phyloP scores from a whole-genome alignment of 2,329 filamentous ascomycete genomes.

The Massarina eburnea region DNA sequence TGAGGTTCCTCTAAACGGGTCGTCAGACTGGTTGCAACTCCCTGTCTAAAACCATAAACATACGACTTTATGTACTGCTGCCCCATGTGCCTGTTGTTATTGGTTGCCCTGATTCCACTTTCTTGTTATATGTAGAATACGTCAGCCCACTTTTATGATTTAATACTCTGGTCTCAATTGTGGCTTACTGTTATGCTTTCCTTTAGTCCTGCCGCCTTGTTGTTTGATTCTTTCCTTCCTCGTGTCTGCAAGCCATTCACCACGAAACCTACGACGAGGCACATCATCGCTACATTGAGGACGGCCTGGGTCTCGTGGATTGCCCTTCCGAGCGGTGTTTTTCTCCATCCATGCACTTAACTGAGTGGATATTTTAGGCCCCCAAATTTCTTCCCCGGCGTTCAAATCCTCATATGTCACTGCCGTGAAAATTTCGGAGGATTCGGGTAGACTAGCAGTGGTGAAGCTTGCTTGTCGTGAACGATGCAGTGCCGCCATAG shows the following conservation, averaged over 20 bases:
- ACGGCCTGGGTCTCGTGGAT: slow-evolving; percentile 20
- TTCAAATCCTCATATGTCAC: slow-evolving; percentile 27
- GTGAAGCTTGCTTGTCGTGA: slow-evolving; percentile 29
- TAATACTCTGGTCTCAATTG: not conserved
- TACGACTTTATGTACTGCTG: too few relatives aligned
- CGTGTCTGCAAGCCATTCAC: slow-evolving; percentile 28
- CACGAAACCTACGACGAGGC: slow-evolving; percentile 29
- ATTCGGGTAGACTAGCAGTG: slow-evolving; percentile 4
- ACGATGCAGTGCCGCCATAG: slow-evolving; percentile 27
- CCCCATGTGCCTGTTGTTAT: too few relatives aligned
- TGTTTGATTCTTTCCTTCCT: slow-evolving; percentile 33
- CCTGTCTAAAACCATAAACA: too few relatives aligned
- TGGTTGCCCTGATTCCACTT: too few relatives aligned
- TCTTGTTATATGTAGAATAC: too few relatives aligned
- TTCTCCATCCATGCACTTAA: slow-evolving; percentile 25
- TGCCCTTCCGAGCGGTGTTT: slow-evolving; percentile 20
- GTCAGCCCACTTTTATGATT: too few relatives aligned
- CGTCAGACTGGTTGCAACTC: too few relatives aligned
- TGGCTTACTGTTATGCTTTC: not conserved
- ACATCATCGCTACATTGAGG: slow-evolving; percentile 14
- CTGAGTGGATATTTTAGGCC: slow-evolving; percentile 18
- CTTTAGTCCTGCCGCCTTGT: slow-evolving; percentile 11
- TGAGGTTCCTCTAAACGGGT: too few relatives aligned
- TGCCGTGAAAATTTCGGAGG: slow-evolving; percentile 8
- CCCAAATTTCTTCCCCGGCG: slow-evolving; percentile 26